phyloP scores from a whole-genome alignment of 164 flowering plant genomes.

The Tetrastigma voinierianum region DNA sequence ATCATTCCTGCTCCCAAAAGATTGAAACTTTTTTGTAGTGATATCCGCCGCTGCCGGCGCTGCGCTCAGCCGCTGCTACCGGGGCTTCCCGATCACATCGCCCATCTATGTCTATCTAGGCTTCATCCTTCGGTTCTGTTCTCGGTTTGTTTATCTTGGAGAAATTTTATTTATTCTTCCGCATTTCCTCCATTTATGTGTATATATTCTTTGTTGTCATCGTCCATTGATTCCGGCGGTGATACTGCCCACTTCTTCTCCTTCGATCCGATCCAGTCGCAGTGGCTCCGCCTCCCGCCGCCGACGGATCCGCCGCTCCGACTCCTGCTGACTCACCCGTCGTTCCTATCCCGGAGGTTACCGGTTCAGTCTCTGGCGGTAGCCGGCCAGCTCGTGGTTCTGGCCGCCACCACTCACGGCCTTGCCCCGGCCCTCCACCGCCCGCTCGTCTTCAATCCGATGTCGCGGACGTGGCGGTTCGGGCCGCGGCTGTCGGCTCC shows the following conservation, averaged over 20 bases:
- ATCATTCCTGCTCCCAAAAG: background rate
- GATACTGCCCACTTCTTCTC: constrained; percentile 28
- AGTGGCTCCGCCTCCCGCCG: constrained; percentile 55
- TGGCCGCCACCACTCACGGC: constrained; percentile 66
- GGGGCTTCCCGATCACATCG: constrained; percentile 69
- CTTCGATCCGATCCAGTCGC: constrained; percentile 63
- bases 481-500: constrained; percentile 65
- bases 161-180: constrained; percentile 59
- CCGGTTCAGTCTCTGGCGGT: constrained; percentile 65
- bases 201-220: constrained; percentile 47
- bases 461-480: constrained; percentile 36
- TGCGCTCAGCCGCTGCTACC: constrained; percentile 35
- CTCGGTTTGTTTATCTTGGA: constrained; percentile 70
- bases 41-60: background rate
- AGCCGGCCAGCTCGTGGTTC: constrained; percentile 44
- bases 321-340: constrained; percentile 64
- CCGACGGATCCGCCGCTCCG: constrained; percentile 27
- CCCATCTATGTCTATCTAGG: constrained; percentile 51
- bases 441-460: constrained; percentile 61
- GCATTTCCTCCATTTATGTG: constrained; percentile 70
- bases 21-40: no score
- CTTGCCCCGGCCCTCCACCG: constrained; percentile 60
- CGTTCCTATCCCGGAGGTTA: constrained; percentile 58
- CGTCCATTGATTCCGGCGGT: constrained; percentile 4
- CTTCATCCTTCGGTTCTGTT: constrained; percentile 48